These are phyloP conservation scores for Phytophthora pistaciae DNA, from an alignment of 352 stramenopile genomes.

Conservation along the genomic window DNA sequence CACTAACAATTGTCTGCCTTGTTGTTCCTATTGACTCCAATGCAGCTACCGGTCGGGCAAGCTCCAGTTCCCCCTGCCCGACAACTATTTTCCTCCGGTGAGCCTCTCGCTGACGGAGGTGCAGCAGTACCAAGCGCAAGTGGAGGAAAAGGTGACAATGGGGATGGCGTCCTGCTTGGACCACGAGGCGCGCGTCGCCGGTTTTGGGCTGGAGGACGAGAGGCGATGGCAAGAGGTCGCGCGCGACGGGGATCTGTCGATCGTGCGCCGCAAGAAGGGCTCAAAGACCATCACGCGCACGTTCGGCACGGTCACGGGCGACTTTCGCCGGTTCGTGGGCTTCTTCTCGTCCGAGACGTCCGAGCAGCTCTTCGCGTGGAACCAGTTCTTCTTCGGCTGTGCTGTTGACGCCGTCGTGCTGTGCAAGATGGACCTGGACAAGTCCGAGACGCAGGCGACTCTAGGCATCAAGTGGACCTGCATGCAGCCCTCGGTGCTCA, in stretches of 20 bases:
- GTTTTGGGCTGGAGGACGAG: constrained; percentile 32
- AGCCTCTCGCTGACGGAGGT: constrained; percentile 40
- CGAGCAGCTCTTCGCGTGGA: constrained; percentile 71
- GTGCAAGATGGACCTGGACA: constrained; percentile 58
- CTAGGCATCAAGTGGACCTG: constrained; percentile 87
- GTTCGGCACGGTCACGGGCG: constrained; percentile 60
- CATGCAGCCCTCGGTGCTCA: constrained; percentile 63
- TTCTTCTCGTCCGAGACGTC: constrained; percentile 77
- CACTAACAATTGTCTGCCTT: constrained; percentile 13
- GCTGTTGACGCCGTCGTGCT: constrained; percentile 76
- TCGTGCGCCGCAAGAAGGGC: constrained; percentile 36
- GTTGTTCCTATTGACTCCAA: not conserved
- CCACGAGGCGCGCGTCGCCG: constrained; percentile 40
- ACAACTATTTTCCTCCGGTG: constrained; percentile 50
- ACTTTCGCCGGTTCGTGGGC: constrained; percentile 68
- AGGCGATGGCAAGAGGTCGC: constrained; percentile 41
- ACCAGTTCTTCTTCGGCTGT: constrained; percentile 75
- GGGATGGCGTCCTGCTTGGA: constrained; percentile 39
- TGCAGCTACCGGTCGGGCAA: constrained; percentile 34
- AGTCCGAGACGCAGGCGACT: constrained; percentile 56
- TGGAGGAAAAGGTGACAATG: constrained; percentile 28
- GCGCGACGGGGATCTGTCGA: constrained; percentile 38
- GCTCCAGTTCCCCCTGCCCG: constrained; percentile 52
- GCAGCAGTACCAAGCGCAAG: constrained; percentile 42
- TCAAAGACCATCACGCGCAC: constrained; percentile 49